Percentiles rank a stretch among this genome's conserved stretches.
phyloP scores from a whole-genome alignment of 768 basidiomycete genomes.

The Tylopilus cervinicoccineus region DNA sequence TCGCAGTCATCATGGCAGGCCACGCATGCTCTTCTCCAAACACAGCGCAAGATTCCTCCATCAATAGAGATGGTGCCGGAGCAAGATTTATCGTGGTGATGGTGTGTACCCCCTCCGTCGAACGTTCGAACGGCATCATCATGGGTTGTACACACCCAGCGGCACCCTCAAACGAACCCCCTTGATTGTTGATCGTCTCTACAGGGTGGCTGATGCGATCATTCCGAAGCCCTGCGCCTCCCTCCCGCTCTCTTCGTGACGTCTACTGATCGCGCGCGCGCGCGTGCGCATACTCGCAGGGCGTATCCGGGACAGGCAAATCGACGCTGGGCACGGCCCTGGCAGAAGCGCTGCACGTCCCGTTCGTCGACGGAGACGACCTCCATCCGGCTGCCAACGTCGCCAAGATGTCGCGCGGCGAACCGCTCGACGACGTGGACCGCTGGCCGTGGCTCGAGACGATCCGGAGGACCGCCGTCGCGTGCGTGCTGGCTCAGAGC shows the following conservation, averaged over 20 bases:
- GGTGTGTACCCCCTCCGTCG: conserved; percentile 31
- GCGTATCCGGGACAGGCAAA: conserved; percentile 73
- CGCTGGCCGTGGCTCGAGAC: conserved; percentile 81
- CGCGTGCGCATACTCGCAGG: conserved; percentile 38
- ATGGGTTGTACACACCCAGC: neutral
- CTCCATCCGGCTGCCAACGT: conserved; percentile 80
- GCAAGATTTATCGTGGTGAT: conserved; percentile 45
- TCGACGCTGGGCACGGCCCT: conserved; percentile 65
- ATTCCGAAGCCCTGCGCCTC: too few species aligned
- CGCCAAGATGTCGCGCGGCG: conserved; percentile 80
- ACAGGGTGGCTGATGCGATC: too few species aligned
- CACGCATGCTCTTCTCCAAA: too few species aligned
- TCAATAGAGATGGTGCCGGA: neutral
- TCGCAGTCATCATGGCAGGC: too few species aligned
- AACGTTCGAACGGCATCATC: neutral
- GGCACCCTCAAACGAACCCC: too few species aligned
- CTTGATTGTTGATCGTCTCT: too few species aligned
- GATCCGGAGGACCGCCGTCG: conserved; percentile 59
- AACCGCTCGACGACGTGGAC: conserved; percentile 76
- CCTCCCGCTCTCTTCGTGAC: neutral
- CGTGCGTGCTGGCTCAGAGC: conserved; percentile 11
- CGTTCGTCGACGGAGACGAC: conserved; percentile 88
- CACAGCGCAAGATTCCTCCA: neutral
- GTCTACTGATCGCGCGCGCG: neutral
- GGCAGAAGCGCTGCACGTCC: conserved; percentile 55